A percentile compares a stretch with the other conserved stretches of the same genome.
Evolutionary conservation across 768 basidiomycete genomes (phyloP).

Genomic region (Psilocybe tampanensis): DNA sequence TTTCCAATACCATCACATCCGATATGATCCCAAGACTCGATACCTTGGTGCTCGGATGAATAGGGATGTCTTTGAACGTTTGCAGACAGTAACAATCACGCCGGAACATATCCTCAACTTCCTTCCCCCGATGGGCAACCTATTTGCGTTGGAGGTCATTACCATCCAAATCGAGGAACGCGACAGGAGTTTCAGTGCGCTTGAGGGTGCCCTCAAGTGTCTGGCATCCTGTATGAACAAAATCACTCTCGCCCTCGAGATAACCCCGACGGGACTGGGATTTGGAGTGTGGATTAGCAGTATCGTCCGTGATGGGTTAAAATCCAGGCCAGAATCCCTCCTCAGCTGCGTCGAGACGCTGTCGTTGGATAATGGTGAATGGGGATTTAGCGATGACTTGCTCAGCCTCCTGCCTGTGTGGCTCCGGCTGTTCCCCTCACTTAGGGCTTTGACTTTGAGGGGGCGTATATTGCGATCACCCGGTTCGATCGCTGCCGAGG

Average conservation of each 20-base stretch:
- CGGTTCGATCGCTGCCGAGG: not conserved
- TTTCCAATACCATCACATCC: constrained; percentile 21
- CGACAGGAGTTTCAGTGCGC: constrained; percentile 10
- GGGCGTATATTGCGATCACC: not conserved
- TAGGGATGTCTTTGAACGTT: constrained; percentile 9
- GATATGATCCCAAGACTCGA: constrained; percentile 17
- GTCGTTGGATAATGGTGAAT: constrained; percentile 20
- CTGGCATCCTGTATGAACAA: constrained; percentile 14
- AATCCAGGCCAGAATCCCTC: constrained; percentile 12
- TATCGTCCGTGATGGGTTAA: constrained; percentile 6
- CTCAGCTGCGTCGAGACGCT: constrained; percentile 19
- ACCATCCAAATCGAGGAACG: constrained; percentile 17
- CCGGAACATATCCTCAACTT: constrained; percentile 21
- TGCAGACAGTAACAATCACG: constrained; percentile 12
- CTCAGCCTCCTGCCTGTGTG: constrained; percentile 12
- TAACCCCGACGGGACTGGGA: constrained; percentile 16
- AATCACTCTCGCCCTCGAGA: constrained; percentile 17
- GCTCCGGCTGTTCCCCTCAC: constrained; percentile 17
- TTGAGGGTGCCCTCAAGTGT: constrained; percentile 15
- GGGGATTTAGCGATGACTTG: constrained; percentile 15
- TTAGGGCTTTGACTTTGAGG: constrained; percentile 14
- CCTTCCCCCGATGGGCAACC: constrained; percentile 11
- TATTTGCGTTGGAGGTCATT: constrained; percentile 6
- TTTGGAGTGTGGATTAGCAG: constrained; percentile 18
- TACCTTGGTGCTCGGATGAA: not conserved